These are phyloP conservation scores for Schizosaccharomyces octosporus DNA, from an alignment of 805 yeast species.

Conservation along the genomic window DNA sequence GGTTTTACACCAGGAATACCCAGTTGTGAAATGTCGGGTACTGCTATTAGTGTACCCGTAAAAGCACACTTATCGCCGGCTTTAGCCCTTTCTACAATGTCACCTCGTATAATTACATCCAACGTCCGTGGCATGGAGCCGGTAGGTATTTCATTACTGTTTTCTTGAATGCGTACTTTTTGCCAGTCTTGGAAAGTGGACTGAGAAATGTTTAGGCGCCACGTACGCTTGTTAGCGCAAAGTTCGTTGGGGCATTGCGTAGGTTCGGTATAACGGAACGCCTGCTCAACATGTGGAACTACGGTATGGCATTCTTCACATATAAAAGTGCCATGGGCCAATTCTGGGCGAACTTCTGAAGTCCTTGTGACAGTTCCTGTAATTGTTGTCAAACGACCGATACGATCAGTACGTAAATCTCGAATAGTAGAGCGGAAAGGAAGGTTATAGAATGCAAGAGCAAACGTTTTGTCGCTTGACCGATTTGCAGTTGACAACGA, in stretches of 20 bases:
- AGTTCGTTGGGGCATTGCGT: conserved; percentile 69
- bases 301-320: conserved; percentile 73
- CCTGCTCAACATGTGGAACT: conserved; percentile 75
- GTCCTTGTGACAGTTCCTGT: conserved; percentile 92
- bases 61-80: conserved; percentile 91
- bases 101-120: conserved; percentile 81
- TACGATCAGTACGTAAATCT: conserved; percentile 69
- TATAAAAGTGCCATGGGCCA: conserved; percentile 61
- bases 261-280: conserved; percentile 84
- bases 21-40: conserved; percentile 81
- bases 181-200: conserved; percentile 93
- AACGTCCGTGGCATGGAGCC: conserved; percentile 93
- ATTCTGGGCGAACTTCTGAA: conserved; percentile 86
- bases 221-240: conserved; percentile 63
- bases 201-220: conserved; percentile 64
- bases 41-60: conserved; percentile 82
- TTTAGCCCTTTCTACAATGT: conserved; percentile 80
- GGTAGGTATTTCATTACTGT: conserved; percentile 87
- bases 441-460: conserved; percentile 66
- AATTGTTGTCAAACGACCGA: conserved; percentile 62
- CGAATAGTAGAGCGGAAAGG: conserved; percentile 67
- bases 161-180: conserved; percentile 80
- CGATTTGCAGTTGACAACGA: not conserved
- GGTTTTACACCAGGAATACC: conserved; percentile 93
- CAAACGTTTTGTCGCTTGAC: conserved; percentile 43